phyloP scores from a whole-genome alignment of 805 yeast genomes.

The Nakazawaea holstii region DNA sequence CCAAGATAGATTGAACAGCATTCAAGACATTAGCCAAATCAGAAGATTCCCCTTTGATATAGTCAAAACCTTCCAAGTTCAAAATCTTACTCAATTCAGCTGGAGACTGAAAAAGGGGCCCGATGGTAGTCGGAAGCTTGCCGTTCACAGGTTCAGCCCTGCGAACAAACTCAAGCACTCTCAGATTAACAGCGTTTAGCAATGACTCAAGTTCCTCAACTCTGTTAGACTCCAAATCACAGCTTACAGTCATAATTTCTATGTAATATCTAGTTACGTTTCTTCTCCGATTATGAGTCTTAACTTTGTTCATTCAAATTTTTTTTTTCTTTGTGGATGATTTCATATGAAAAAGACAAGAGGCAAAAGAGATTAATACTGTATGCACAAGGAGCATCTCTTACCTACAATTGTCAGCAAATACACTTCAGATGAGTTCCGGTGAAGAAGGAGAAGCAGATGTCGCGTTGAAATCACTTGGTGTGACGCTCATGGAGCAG shows the following conservation, averaged over 20 bases:
- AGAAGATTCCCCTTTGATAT: constrained; percentile 30
- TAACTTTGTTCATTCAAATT: not conserved
- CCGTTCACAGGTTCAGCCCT: constrained; percentile 27
- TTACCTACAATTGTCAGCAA: not conserved
- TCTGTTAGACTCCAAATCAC: constrained; percentile 43
- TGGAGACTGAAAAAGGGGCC: constrained; percentile 46
- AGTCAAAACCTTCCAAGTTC: constrained; percentile 21
- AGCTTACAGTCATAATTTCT: constrained; percentile 10
- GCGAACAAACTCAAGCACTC: constrained; percentile 47
- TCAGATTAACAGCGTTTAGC: constrained; percentile 43
- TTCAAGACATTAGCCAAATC: constrained; percentile 34
- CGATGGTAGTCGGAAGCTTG: constrained; percentile 35
- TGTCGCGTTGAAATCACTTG: constrained; percentile 29
- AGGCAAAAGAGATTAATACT: not conserved
- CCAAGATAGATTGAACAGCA: constrained; percentile 50
- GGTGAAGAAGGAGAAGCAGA: not conserved
- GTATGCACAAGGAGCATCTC: too few species aligned
- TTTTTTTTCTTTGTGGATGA: not conserved
- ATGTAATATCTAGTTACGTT: constrained; percentile 1
- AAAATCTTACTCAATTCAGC: constrained; percentile 32
- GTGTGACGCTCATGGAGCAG: constrained; percentile 70
- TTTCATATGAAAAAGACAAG: not conserved
- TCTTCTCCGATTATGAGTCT: too few species aligned
- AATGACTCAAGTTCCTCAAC: constrained; percentile 53
- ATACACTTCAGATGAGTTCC: not conserved